Base-by-base conservation (phyloP, 73 alveolate genomes). In the Tetrahymena borealis region DNA sequence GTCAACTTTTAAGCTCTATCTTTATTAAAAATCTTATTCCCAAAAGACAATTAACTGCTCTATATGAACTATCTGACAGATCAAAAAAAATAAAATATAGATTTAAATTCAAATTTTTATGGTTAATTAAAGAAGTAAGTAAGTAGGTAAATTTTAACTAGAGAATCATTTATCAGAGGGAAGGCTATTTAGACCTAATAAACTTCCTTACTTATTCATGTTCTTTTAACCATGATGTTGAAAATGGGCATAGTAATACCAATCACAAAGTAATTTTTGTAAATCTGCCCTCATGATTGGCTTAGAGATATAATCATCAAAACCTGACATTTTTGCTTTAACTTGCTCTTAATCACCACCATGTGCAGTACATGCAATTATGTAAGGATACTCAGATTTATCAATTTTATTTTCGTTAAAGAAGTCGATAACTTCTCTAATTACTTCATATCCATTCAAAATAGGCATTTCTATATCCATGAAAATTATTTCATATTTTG, bases 391-490 rank as follows among this genome's bases (percentile, higher is more conserved):
- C 11, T 60, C 85, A 2, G n/a, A 32, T 9, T 60, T 60, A 60
- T n/a, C 16, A 24, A 60, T 18, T 60, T n/a, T 60, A 1, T 20
- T 18, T 93, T 93, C 78, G 13, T 32, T 18, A 85, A 20, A 90
- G 8, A 39, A 40, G 11, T 79, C 39, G 35, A 40, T 28, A 33
- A 93, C 32, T 79, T 24, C 60, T 39, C 40, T 93, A 12, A 92
- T 35, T 7, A 92, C 91, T 39, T 93, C 40, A 90, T 93, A 93
- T 79, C 95, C 95, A 93, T 93, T 93, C 37, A 93, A 33, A 9
- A 39, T 92, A 11, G 95, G 95, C 95, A 93, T 93, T 85, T 93
- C 95, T 39, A 93, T 93, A 85, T 93, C 95, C 95, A 93, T 93
- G 18, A 93, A 93, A 33, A 93, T 90, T 18, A 93, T 38, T 43